These are phyloP conservation scores for Talaromyces sp. DNA, from an alignment of 2,329 filamentous ascomycete species.

Conservation along the genomic window DNA sequence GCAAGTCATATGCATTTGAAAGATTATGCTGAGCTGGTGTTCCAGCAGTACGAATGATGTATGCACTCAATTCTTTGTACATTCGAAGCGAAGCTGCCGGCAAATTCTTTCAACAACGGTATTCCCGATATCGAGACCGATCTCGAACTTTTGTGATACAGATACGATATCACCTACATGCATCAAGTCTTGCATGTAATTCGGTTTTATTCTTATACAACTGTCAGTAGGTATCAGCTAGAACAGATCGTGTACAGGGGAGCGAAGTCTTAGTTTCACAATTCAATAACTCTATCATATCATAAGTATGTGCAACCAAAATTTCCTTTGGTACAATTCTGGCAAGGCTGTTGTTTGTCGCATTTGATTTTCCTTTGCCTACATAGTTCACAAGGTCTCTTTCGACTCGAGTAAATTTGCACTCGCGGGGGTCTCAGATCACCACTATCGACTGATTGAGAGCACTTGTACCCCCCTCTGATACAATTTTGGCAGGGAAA, in stretches of 20 bases:
- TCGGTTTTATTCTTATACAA: background rate
- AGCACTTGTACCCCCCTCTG: background rate
- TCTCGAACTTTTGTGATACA: background rate
- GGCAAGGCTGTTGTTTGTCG: constrained; percentile 14
- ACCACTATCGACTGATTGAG: background rate
- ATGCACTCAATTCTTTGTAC: background rate
- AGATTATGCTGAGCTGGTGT: background rate
- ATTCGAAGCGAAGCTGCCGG: background rate
- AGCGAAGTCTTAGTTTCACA: background rate
- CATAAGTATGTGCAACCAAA: background rate
- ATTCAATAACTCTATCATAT: background rate
- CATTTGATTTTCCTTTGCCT: constrained; percentile 11
- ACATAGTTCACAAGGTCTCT: constrained; percentile 9
- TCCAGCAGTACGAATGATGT: background rate
- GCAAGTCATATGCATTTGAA: background rate
- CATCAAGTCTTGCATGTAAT: background rate
- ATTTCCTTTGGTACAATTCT: constrained; percentile 6
- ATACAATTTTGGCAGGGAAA: constrained; percentile 12
- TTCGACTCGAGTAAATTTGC: background rate
- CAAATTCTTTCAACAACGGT: background rate
- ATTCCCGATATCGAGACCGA: background rate
- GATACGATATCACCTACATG: background rate
- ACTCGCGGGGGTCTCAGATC: background rate
- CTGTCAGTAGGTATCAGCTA: background rate
- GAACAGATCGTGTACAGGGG: background rate